Percentiles rank a stretch among this genome's conserved stretches.
These are phyloP conservation scores for Papiliotrema fonsecae DNA, from an alignment of 1,284 basidiomycete genomes.

Conservation along the genomic window DNA sequence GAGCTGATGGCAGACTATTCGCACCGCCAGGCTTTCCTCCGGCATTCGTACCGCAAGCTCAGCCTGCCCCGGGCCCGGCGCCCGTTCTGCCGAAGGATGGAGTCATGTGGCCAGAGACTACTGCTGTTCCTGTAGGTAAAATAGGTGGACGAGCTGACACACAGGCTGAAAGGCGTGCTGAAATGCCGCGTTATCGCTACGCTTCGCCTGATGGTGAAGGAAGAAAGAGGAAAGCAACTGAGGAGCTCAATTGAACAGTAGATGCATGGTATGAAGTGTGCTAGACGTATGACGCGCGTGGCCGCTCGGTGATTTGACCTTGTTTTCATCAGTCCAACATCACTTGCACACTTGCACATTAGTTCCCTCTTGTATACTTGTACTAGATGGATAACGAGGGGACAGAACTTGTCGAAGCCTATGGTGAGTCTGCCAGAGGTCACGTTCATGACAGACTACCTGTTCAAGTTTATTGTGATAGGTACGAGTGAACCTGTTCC, in stretches of 20 bases:
- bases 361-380: no score
- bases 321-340: no score
- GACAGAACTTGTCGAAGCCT: slow-evolving; percentile 86
- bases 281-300: no score
- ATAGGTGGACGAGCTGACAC: slow-evolving; percentile 52
- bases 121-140: slow-evolving; percentile 38
- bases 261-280: background rate
- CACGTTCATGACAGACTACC: slow-evolving; percentile 63
- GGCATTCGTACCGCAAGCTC: slow-evolving; percentile 7
- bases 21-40: slow-evolving; percentile 10
- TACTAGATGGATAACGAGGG: no score
- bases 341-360: no score
- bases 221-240: slow-evolving; percentile 14
- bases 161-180: slow-evolving; percentile 64
- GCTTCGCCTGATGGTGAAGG: slow-evolving; percentile 40
- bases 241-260: background rate
- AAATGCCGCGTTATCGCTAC: slow-evolving; percentile 66
- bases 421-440: slow-evolving; percentile 56
- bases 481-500: slow-evolving; percentile 52
- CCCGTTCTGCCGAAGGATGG: slow-evolving; percentile 40
- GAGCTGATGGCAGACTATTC: slow-evolving; percentile 26
- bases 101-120: slow-evolving; percentile 47
- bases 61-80: slow-evolving; percentile 12
- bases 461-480: slow-evolving; percentile 96
- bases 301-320: background rate